Base-by-base conservation (phyloP, 2,329 filamentous ascomycete genomes). In the Colletotrichum sp. region DNA sequence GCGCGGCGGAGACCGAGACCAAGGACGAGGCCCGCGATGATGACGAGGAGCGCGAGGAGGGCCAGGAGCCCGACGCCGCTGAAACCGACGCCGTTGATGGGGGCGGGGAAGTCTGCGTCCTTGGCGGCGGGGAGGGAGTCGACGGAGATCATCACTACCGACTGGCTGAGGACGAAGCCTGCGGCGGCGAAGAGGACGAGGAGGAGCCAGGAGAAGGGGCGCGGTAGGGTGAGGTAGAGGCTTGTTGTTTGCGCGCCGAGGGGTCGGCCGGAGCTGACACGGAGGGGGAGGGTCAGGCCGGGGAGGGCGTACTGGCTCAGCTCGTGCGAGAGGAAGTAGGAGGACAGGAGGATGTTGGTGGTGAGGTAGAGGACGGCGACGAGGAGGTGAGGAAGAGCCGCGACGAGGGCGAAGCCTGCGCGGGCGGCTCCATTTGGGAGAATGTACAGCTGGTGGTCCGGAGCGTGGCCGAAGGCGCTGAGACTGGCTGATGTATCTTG, bases 291-390 rank as follows among this genome's bases (percentile, higher is more conserved):
- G 81, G 78, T 7, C 78, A 80, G n/a, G 79, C 80, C 76, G 18
- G 81, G 66, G 2, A 83, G 71, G 4, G 86, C 85, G 78, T 86
- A 89, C 68, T 85, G 85, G 4, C 86, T 84, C 61, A 88, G 82
- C 79, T 91, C 89, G 81, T 89, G 86, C 3, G 87, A 89, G 52
- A 90, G 82, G 79, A 84, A 89, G 80, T 87, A 89, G 4, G 84
- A 81, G 3, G 87, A 87, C 16, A 90, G 80, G 26, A 89, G 83
- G 6, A 85, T 81, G 81, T 90, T 89, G 62, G 82, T 82, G 13
- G 84, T 79, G 36, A 90, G 81, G 80, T 90, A 91, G 10, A 90
- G 83, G 14, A 83, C 71, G 7, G 83, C 86, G 16, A 90, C 81
- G 24, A 89, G 84, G 6, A 90, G 80, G 12, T 90, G 89, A 3